Evolutionary conservation across 139 green algal species (phyloP).

Genomic region (Pleodorina starrii): DNA sequence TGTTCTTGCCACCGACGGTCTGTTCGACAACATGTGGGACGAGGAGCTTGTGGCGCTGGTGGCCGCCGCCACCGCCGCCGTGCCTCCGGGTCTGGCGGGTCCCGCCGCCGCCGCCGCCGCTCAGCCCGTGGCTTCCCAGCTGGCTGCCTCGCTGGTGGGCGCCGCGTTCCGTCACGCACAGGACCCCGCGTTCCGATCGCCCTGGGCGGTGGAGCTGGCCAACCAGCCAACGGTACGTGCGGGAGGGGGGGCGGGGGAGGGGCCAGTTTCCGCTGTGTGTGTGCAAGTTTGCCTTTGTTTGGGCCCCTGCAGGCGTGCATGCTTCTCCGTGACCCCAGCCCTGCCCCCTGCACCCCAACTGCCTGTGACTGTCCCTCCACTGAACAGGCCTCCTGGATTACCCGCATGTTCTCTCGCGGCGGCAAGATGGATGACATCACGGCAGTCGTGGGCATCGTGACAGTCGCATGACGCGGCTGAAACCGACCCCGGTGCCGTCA

Average conservation of each 20-base stretch:
- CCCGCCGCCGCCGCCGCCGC: not conserved
- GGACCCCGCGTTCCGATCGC: conserved; percentile 64
- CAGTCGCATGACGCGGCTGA: not conserved
- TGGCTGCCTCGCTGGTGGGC: conserved; percentile 30
- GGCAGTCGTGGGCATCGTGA: conserved; percentile 78
- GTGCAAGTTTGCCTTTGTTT: not conserved
- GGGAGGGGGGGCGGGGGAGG: not conserved
- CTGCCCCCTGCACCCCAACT: not conserved
- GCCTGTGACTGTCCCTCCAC: not conserved
- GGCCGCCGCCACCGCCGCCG: not conserved
- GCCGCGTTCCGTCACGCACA: conserved; percentile 23
- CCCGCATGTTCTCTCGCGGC: conserved; percentile 67
- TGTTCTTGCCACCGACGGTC: conserved; percentile 89
- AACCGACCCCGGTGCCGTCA: no score
- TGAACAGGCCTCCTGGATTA: conserved; percentile 47
- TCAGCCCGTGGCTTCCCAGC: conserved; percentile 26
- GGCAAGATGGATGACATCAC: conserved; percentile 93
- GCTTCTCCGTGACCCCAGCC: not conserved
- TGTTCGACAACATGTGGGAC: conserved; percentile 98
- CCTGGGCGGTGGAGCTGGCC: conserved; percentile 78
- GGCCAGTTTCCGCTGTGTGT: not conserved
- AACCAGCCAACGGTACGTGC: conserved; percentile 30
- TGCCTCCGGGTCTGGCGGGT: not conserved
- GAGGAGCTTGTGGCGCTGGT: conserved; percentile 80
- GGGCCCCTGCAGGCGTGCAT: no score